phyloP scores from a whole-genome alignment of 495 filamentous ascomycete species.

The Annulohypoxylon bovei region DNA sequence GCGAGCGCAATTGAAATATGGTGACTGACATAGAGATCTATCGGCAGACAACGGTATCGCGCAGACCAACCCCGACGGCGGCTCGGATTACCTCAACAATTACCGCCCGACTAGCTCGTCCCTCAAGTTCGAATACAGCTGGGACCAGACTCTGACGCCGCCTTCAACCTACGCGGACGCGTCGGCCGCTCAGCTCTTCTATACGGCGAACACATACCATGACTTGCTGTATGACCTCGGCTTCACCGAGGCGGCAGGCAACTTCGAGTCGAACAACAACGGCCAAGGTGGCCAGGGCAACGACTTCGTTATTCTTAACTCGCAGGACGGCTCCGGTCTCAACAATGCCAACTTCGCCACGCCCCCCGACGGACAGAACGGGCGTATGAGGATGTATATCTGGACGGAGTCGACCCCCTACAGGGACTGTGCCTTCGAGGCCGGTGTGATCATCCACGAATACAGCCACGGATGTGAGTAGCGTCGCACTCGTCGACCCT shows the following conservation, averaged over 20 bases:
- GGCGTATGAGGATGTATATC: constrained; percentile 63
- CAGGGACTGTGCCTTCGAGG: constrained; percentile 59
- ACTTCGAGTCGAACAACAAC: constrained; percentile 65
- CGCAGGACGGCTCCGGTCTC: constrained; percentile 61
- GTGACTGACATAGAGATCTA: constrained; percentile 9
- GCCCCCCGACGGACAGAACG: constrained; percentile 59
- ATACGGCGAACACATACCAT: constrained; percentile 63
- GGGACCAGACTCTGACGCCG: constrained; percentile 45
- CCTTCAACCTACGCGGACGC: constrained; percentile 53
- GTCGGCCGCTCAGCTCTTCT: constrained; percentile 63
- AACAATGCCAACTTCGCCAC: constrained; percentile 65
- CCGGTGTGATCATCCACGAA: constrained; percentile 61
- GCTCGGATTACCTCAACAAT: constrained; percentile 51
- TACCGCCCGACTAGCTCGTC: constrained; percentile 50
- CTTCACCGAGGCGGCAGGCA: constrained; percentile 64
- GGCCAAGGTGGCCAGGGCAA: constrained; percentile 55
- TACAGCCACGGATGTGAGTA: constrained; percentile 54
- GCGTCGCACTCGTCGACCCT: background rate
- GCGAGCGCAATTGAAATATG: background rate
- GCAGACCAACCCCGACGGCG: constrained; percentile 56
- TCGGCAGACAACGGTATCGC: constrained; percentile 57
- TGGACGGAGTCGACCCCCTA: constrained; percentile 53
- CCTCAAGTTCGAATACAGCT: constrained; percentile 55
- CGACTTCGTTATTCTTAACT: constrained; percentile 64
- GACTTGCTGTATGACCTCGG: constrained; percentile 63